A percentile compares a stretch with the other conserved stretches of the same genome.
Conservation (phyloP, 345 rosid genomes). For the Trapa bicornis region DNA sequence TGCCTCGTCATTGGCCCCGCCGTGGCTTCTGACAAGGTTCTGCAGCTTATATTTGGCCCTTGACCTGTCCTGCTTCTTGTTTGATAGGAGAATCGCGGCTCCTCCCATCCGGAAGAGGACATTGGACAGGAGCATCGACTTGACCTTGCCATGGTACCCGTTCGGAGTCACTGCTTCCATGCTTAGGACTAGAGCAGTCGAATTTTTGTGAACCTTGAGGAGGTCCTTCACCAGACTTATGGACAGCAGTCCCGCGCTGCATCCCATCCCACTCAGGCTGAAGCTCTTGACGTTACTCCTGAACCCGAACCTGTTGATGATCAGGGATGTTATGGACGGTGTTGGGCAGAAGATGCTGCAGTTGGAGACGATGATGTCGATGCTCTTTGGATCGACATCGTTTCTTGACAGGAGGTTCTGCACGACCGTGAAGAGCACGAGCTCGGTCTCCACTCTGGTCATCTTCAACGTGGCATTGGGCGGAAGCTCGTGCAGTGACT, state of each 20-base stretch:
- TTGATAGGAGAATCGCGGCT: constrained; percentile 23
- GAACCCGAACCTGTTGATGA: constrained; percentile 22
- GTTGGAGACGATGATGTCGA: constrained; percentile 56
- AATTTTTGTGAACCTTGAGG: constrained; percentile 16
- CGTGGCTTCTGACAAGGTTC: constrained; percentile 23
- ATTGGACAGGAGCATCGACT: constrained; percentile 30
- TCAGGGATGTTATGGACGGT: constrained; percentile 46
- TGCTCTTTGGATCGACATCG: constrained; percentile 30
- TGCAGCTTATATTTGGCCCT: constrained; percentile 16
- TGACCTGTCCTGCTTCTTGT: constrained; percentile 8
- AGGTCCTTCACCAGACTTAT: constrained; percentile 15
- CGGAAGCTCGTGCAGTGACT: constrained; percentile 32
- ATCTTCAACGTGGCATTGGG: constrained; percentile 12
- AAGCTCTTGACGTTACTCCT: constrained; percentile 20
- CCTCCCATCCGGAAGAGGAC: constrained; percentile 28
- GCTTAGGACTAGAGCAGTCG: constrained; percentile 18
- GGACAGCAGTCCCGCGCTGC: constrained; percentile 25
- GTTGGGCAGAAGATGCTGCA: constrained; percentile 63
- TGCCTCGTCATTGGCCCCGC: constrained; percentile 15
- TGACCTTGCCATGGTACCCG: constrained; percentile 20
- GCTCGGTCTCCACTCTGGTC: constrained; percentile 29
- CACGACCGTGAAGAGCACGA: constrained; percentile 33
- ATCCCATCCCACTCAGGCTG: constrained; percentile 36
- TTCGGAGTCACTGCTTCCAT: constrained; percentile 20
- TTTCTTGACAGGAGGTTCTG: constrained; percentile 40